These are phyloP conservation scores for Blastobotrys petasosporus DNA, from an alignment of 1,139 yeast species.

Conservation along the genomic window DNA sequence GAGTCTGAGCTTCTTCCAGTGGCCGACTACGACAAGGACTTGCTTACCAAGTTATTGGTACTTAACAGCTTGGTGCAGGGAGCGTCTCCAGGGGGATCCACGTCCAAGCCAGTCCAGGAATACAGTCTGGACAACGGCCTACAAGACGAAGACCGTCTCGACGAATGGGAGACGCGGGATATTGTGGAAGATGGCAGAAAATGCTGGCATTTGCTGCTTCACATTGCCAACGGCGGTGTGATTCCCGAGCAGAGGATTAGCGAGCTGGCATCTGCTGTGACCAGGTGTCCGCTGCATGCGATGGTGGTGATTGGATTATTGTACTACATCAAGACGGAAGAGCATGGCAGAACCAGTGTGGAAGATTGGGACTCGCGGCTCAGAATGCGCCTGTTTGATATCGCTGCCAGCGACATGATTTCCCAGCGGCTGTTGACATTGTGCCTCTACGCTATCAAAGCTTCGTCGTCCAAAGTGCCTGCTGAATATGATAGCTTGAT, in stretches of 20 bases:
- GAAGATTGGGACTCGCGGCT: not conserved
- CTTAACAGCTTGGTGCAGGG: conserved; percentile 21
- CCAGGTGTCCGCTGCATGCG: not conserved
- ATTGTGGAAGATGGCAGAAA: no score
- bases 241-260: no score
- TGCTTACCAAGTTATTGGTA: conserved; percentile 18
- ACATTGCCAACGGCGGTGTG: conserved; percentile 1
- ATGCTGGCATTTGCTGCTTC: conserved; percentile 3
- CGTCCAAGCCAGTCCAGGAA: no score
- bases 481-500: no score
- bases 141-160: no score
- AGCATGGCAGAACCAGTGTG: not conserved
- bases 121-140: no score
- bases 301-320: conserved; percentile 6
- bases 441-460: not conserved
- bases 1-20: conserved; percentile 20
- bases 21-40: conserved; percentile 22
- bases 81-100: not conserved
- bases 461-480: no score
- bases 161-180: no score
- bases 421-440: conserved; percentile 1
- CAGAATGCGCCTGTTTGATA: conserved; percentile 8
- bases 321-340: conserved; percentile 1
- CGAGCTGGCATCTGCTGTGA: no score
- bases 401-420: not conserved